Evolutionary conservation across 345 rosid genomes (phyloP).

Genomic region (Pugionium cornutum): DNA sequence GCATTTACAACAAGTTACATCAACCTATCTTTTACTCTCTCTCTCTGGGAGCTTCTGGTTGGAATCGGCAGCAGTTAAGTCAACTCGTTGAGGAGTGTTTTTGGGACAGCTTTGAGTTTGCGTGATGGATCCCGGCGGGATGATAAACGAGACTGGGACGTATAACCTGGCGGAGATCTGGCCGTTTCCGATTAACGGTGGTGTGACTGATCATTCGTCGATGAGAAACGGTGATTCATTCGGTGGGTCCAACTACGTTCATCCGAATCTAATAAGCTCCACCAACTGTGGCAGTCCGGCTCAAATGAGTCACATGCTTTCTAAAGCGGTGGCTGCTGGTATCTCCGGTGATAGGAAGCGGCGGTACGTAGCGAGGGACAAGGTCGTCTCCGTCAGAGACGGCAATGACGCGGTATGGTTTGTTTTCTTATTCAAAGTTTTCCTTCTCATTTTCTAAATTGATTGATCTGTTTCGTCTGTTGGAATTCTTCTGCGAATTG

Average conservation of each 20-base stretch:
- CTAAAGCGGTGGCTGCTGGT: slow-evolving; percentile 31
- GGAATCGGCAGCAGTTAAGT: too few species aligned
- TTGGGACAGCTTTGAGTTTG: background rate
- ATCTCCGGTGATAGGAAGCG: slow-evolving; percentile 52
- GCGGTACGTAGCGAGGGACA: slow-evolving; percentile 41
- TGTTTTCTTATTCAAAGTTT: background rate
- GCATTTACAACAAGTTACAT: slow-evolving; percentile 28
- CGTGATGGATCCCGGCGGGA: slow-evolving; percentile 72
- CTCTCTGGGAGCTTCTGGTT: background rate
- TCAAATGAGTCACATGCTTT: slow-evolving; percentile 44
- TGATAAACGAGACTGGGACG: slow-evolving; percentile 52
- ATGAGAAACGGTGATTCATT: background rate
- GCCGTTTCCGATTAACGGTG: background rate
- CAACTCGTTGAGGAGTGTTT: background rate
- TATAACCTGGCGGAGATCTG: slow-evolving; percentile 48
- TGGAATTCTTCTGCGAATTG: background rate
- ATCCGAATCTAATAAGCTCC: slow-evolving; percentile 38
- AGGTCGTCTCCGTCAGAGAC: slow-evolving; percentile 48
- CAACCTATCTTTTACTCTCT: background rate
- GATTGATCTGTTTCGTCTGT: slow-evolving; percentile 9
- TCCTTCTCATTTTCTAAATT: background rate
- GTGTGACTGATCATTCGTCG: background rate
- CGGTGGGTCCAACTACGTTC: slow-evolving; percentile 41
- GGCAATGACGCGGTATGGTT: slow-evolving; percentile 51
- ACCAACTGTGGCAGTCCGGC: slow-evolving; percentile 39